Conservation (phyloP, 2,329 filamentous ascomycete species). For the Diaporthe citrichinensis region DNA sequence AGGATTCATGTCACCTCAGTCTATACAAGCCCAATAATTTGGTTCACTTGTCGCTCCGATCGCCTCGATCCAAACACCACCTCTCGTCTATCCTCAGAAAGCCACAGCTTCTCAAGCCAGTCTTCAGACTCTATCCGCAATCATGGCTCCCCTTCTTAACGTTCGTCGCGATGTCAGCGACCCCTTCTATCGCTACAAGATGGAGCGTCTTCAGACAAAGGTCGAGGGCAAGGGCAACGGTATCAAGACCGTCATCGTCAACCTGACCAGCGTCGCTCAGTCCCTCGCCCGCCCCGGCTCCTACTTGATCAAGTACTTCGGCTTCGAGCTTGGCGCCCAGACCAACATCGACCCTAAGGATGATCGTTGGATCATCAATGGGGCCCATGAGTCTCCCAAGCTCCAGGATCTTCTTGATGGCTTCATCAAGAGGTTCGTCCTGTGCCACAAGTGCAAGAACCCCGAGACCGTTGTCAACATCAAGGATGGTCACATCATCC, state of each 20-base stretch:
- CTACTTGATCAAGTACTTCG: slow-evolving; percentile 99
- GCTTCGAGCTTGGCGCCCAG: slow-evolving; percentile 98
- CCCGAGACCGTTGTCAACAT: slow-evolving; percentile 96
- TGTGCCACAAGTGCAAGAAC: slow-evolving; percentile 99
- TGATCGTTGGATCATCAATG: slow-evolving; percentile 99
- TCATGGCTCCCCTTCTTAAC: slow-evolving; percentile 93
- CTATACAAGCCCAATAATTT: slow-evolving; percentile 45
- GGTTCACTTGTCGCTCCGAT: slow-evolving; percentile 41
- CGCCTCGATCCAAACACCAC: slow-evolving; percentile 44
- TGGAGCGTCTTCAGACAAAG: slow-evolving; percentile 98
- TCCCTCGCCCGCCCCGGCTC: slow-evolving; percentile 92
- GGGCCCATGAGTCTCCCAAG: slow-evolving; percentile 93
- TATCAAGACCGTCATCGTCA: slow-evolving; percentile 99
- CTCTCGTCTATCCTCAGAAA: slow-evolving; percentile 32
- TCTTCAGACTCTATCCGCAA: slow-evolving; percentile 63
- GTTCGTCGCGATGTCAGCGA: slow-evolving; percentile 98
- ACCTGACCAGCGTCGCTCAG: slow-evolving; percentile 92
- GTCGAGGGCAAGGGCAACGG: slow-evolving; percentile 99
- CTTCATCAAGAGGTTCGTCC: slow-evolving; percentile 98
- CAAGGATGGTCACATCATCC: slow-evolving; percentile 91
- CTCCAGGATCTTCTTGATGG: slow-evolving; percentile 98
- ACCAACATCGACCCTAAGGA: slow-evolving; percentile 98
- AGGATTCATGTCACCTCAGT: slow-evolving; percentile 56
- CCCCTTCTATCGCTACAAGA: slow-evolving; percentile 99
- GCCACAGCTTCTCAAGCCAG: slow-evolving; percentile 33